phyloP scores from a whole-genome alignment of 768 basidiomycete species.

The Neoboletus brunneissimus region DNA sequence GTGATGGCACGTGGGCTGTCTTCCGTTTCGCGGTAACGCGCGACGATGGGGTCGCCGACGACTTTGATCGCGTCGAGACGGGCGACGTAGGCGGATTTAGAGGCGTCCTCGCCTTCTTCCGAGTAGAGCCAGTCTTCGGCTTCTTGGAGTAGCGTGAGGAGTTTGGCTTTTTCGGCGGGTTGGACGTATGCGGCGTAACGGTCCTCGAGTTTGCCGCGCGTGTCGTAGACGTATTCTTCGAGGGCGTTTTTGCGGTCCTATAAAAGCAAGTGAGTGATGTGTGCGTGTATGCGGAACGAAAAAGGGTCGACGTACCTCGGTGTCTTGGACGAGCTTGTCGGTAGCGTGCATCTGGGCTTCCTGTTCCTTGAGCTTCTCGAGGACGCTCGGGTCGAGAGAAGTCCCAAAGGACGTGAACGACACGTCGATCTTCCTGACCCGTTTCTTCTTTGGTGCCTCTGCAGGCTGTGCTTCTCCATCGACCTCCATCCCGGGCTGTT shows the following conservation, averaged over 20 bases:
- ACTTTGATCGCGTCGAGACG: constrained; percentile 81
- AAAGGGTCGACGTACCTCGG: constrained; percentile 64
- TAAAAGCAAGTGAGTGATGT: neutral
- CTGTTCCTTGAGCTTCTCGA: constrained; percentile 71
- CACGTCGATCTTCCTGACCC: constrained; percentile 79
- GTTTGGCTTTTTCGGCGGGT: constrained; percentile 70
- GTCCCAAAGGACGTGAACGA: constrained; percentile 64
- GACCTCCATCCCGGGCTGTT: constrained; percentile 63
- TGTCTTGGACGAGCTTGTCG: constrained; percentile 97
- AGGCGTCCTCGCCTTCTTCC: constrained; percentile 93
- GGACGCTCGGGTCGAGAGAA: constrained; percentile 57
- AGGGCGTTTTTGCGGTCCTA: constrained; percentile 98
- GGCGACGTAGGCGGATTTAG: constrained; percentile 89
- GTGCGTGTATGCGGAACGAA: constrained; percentile 1
- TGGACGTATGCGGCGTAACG: constrained; percentile 77
- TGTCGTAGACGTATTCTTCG: constrained; percentile 98
- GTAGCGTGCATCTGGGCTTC: constrained; percentile 86
- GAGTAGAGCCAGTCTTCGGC: constrained; percentile 98
- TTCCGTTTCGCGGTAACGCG: constrained; percentile 81
- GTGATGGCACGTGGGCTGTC: constrained; percentile 71
- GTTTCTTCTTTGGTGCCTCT: constrained; percentile 72
- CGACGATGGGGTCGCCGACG: constrained; percentile 82
- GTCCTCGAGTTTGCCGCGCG: constrained; percentile 86
- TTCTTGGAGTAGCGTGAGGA: constrained; percentile 65
- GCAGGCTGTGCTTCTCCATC: constrained; percentile 47